These are phyloP conservation scores for Lipomyces chichibuensis DNA, from an alignment of 805 yeast species.

Conservation along the genomic window DNA sequence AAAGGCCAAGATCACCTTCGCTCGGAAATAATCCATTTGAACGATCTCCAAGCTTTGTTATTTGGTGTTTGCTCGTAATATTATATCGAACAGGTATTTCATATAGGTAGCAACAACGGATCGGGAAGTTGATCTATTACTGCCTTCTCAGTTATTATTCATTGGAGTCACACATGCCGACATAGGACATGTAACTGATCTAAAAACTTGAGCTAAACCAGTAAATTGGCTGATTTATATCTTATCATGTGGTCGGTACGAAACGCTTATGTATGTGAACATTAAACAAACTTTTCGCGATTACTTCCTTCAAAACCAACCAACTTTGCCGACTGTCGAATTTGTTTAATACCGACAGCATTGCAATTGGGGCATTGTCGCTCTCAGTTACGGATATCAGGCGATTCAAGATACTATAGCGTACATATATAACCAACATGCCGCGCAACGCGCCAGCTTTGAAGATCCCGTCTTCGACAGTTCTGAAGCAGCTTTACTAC, in stretches of 20 bases:
- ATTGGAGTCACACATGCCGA: too few species aligned
- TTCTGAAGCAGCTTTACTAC: constrained; percentile 19
- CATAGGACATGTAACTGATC: too few species aligned
- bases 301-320: not conserved
- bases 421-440: constrained; percentile 1
- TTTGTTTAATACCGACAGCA: not conserved
- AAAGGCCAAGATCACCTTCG: constrained; percentile 42
- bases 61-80: not conserved
- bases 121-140: not conserved
- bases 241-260: not conserved
- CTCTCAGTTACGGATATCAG: not conserved
- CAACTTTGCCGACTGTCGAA: not conserved
- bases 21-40: constrained; percentile 40
- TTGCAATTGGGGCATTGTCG: not conserved
- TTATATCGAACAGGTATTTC: not conserved
- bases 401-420: not conserved
- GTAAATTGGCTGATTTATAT: not conserved
- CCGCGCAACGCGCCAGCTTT: constrained; percentile 9
- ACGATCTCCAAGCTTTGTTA: not conserved
- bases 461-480: constrained; percentile 28
- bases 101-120: not conserved
- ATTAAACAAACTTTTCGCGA: not conserved
- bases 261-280: not conserved
- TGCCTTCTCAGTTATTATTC: too few species aligned
- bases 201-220: not conserved